Base-by-base conservation (phyloP, 345 rosid species). In the Populus deltoides region DNA sequence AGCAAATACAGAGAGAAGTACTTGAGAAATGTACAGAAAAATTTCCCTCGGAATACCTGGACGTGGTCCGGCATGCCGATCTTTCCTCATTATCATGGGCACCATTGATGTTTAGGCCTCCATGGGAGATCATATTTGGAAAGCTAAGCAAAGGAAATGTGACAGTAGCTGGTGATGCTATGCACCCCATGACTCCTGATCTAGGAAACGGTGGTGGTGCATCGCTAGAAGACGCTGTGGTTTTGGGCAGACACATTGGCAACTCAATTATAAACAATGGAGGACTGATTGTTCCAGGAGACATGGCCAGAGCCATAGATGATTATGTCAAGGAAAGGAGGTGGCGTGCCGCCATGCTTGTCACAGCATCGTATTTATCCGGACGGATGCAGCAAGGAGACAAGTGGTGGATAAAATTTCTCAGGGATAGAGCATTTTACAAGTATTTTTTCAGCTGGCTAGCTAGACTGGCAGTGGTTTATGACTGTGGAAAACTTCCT, bases 151-250 rank as follows among this genome's bases (percentile, higher is more conserved):
- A 74, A 45, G 82, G 76, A 6, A 88, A 85, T 49, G 29, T 88
- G 3, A 85, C 86, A 0, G 81, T 88, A 18, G 89, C 84, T 0
- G 90, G 93, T 0, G 90, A 90, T 18, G 93, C 91, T 27, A 86
- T 87, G 83, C 93, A 90, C 33, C 88, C 89, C 6, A 88, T 82
- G 86, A 90, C 86, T 0, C 91, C 33, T 35, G 86, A 88, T 36
- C 74, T 88, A 2, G 88, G 78, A 6, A 87, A 88, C 75, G 93
- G 93, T 1, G 91, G 86, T 0, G 77, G 89, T 18, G n/a, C 73
- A 0, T 87, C 90, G 0, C 67, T 85, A 15, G 90, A 88, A 76
- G 90, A 88, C 6, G 87, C 85, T 1, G 86, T 86, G 16, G 85
- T 88, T 0, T 68, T 86, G 2, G 85, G 86, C 18, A 78, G 85